Base-by-base conservation (phyloP, 1,284 basidiomycete genomes). In the Hypsizygus ulmarius region DNA sequence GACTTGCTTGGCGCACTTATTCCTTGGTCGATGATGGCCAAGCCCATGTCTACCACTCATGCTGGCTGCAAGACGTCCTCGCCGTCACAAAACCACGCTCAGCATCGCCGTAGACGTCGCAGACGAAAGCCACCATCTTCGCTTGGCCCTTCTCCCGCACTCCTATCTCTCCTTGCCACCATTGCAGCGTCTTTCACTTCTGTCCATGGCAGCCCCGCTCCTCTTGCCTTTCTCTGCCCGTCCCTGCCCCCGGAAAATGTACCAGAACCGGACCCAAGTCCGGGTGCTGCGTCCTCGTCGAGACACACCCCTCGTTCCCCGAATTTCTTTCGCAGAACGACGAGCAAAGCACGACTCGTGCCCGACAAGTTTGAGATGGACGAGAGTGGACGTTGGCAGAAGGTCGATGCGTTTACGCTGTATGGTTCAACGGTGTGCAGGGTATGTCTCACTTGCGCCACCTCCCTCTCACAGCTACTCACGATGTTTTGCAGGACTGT, bases 151-250 rank as follows among this genome's bases (percentile, higher is more conserved):
- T 82, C 79, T 28, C 63, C 75, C 0, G 65, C 70, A 32, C 53
- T 81, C 50, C 69, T 84, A 50, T 72, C 81, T 2, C 59, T 80
- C 45, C 70, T 85, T 36, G 79, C 81, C 11, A 68, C 79, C 57
- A 65, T 84, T 53, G 76, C 70, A 12, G 68, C 76, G 3, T 67
- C 77, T 6, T 65, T 75, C 11, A 59, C 71, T 21, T 54, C 70
- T 14, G 77, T 64, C 28, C 61, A 75, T 56, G 78, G 70, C 33
- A 71, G 69, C 49, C 81, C 82, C 0, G 51, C 73, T 15, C 78
- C 83, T 6, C 81, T 76, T 12, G 57, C 72, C 39, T 86, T 87
- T 55, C 74, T 86, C 40, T 87, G 82, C 52, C 84, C 84, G 0
- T 72, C 70, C 21, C 63, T 81, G 51, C 61, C 60, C 33, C 50